Evolutionary conservation across 2,329 filamentous ascomycete species (phyloP), one percentile per base, ranked within the genome.

Genomic region (Zalaria sp.): DNA sequence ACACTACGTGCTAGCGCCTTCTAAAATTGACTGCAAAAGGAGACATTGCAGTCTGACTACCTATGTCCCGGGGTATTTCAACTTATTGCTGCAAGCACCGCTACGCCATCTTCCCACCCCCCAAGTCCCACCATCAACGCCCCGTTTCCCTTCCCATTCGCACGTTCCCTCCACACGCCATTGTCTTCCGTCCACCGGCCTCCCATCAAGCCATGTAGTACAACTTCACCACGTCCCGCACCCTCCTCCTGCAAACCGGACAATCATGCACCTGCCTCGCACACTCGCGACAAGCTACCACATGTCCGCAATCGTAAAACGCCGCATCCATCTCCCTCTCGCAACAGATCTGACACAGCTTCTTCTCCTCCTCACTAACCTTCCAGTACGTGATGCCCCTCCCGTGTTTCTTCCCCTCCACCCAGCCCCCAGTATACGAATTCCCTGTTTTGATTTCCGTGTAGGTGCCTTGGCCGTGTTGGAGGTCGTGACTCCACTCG

Each of bases 221-320:
- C 44, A 80, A 66, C 62, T 73, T 77, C 48, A 79, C 66, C 28
- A 75, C 69, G 40, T 61, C 69, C 46, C 71, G 55, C 18, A 79
- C 70, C 41, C 64, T 63, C 59, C 69, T 71, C 43, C 76, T 63
- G 54, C 76, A 80, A 25, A 79, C 72, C 1, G 76, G 76, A 49
- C 76, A 80, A 39, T 61, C 63, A 42, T 76, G 72, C 27, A 79
- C 68, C 52, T 72, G 66, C 39, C 64, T 64, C 8, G 76, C 75
- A 51, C 76, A 80, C n/a, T 60, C 60, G 43, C 73, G 59, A 47
- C 76, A 80, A 3, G 75, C 71, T 37, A 75, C 70, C 11, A 79
- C 72, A 51, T 80, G 76, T 0, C 76, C 76, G 48, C 76, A 80
- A 47, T 75, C 72, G 49, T 73, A 75, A 53, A 80, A 78, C 5